These are phyloP conservation scores for Cyberlindnera mrakii DNA, from an alignment of 805 yeast genomes.

Conservation along the genomic window DNA sequence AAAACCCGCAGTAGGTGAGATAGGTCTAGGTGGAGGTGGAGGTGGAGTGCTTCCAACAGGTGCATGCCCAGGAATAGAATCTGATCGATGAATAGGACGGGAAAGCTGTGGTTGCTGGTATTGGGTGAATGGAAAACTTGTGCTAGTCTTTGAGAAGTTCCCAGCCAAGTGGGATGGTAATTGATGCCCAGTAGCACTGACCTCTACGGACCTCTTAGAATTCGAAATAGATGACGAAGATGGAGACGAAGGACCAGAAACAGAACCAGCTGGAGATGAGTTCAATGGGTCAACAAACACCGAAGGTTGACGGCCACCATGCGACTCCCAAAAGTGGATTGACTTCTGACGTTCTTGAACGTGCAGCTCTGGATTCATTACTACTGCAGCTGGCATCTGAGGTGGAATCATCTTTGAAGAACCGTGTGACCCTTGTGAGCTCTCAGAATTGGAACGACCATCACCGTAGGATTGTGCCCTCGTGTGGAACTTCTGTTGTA, in stretches of 20 bases:
- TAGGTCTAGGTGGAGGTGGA: constrained; percentile 1
- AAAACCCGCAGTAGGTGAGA: too few relatives aligned
- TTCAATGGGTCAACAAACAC: constrained; percentile 23
- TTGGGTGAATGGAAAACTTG: not conserved
- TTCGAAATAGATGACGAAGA: not conserved
- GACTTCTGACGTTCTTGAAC: constrained; percentile 8
- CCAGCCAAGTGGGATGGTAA: not conserved
- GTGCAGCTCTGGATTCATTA: too few relatives aligned
- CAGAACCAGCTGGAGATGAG: constrained; percentile 12
- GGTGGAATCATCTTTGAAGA: too few relatives aligned
- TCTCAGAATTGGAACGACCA: not conserved
- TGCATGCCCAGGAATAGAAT: not conserved
- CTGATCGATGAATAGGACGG: too few relatives aligned
- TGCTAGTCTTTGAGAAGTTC: not conserved
- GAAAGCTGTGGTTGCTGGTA: not conserved
- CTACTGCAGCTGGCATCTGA: too few relatives aligned
- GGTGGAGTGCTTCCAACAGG: not conserved
- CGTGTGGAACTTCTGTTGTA: constrained; percentile 15
- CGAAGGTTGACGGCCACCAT: constrained; percentile 21
- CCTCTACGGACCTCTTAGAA: not conserved
- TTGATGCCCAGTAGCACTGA: not conserved
- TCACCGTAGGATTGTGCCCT: constrained; percentile 16
- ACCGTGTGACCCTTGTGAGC: too few relatives aligned
- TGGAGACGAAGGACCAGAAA: not conserved
- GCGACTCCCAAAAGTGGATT: constrained; percentile 22